Evolutionary conservation across 2,329 filamentous ascomycete species (phyloP).

Genomic region (Diplodia corticola): DNA sequence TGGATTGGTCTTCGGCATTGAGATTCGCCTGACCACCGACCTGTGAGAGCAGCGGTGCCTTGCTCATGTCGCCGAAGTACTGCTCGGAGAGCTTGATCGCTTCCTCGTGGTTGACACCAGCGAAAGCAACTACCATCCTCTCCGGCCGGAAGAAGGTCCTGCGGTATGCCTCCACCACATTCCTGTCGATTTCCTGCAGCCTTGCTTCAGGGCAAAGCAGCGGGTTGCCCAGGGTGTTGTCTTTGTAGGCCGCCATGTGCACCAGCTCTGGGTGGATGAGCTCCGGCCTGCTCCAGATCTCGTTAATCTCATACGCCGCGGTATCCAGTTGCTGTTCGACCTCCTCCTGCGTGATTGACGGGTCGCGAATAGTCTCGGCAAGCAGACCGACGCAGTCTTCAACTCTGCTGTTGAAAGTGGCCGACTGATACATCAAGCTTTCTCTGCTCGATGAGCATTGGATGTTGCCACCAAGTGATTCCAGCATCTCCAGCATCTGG

Average conservation of each 20-base stretch:
- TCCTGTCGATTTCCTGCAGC: conserved; percentile 70
- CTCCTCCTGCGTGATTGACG: conserved; percentile 81
- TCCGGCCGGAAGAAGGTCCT: conserved; percentile 85
- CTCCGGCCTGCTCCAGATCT: conserved; percentile 97
- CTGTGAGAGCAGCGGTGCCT: conserved; percentile 49
- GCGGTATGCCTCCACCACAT: conserved; percentile 75
- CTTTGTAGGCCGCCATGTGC: conserved; percentile 92
- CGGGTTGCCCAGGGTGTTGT: conserved; percentile 94
- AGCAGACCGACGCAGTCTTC: conserved; percentile 78
- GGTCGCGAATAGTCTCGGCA: conserved; percentile 90
- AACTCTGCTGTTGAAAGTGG: conserved; percentile 93
- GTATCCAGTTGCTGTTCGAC: conserved; percentile 85
- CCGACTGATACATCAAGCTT: conserved; percentile 97
- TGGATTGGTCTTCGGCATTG: conserved; percentile 26
- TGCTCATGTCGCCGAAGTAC: conserved; percentile 89
- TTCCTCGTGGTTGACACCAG: conserved; percentile 78
- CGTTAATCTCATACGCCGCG: conserved; percentile 90
- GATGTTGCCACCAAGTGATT: conserved; percentile 90
- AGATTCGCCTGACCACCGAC: conserved; percentile 57
- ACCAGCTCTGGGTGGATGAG: conserved; percentile 93
- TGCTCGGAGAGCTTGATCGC: conserved; percentile 78
- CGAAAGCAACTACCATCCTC: conserved; percentile 91
- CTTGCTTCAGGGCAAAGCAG: conserved; percentile 86
- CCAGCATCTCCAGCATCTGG: conserved; percentile 82
- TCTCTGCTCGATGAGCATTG: conserved; percentile 95